Base-by-base conservation (phyloP, 345 rosid genomes). In the Excoecaria agallocha region DNA sequence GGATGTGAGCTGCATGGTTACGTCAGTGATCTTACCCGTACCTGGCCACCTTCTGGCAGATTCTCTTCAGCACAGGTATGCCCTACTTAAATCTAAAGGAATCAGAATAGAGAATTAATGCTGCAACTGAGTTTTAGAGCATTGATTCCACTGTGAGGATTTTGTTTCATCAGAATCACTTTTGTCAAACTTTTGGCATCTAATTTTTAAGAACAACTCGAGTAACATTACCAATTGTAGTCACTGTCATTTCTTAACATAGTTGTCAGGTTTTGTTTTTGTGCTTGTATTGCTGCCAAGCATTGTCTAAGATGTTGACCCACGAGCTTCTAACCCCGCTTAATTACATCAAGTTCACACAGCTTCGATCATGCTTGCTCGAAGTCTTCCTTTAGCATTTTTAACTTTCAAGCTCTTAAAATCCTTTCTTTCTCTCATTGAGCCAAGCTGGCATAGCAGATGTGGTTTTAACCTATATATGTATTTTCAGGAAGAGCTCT, bases 1-100 rank as follows among this genome's bases (percentile, higher is more conserved):
- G 99, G 99, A 66, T 95, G 98, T 78, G 98, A 95, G 86, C 84
- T 93, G 77, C 96, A 95, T 85, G 96, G 97, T 72, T 95, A 95
- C 81, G 90, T 82, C 78, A 95, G 99, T 78, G 98, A 95, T 80
- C 92, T 95, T 78, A 91, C 99, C 70, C 93, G 99, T 43, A 90
- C 99, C 70, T 95, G 99, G 98, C 90, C 97, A 37, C 93, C 94
- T 17, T 78, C 86, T 62, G 99, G 99, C 62, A 81, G 86, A 76
- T 95, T 95, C 79, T 86, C 92, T 70, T 74, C 92, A 66, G 78
- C 82, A 76, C 95, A 95, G 81, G 98, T 93, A 82, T 50, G 84
- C 76, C 16, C 51, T 79, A 43, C 58, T 74, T 12, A 58, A 22
- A 48, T 45, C 35, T 20, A 19, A 17, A 24, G 58, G 22, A 25